Conservation (phyloP, 1,139 yeast genomes). For the Yamadazyma conglobata region DNA sequence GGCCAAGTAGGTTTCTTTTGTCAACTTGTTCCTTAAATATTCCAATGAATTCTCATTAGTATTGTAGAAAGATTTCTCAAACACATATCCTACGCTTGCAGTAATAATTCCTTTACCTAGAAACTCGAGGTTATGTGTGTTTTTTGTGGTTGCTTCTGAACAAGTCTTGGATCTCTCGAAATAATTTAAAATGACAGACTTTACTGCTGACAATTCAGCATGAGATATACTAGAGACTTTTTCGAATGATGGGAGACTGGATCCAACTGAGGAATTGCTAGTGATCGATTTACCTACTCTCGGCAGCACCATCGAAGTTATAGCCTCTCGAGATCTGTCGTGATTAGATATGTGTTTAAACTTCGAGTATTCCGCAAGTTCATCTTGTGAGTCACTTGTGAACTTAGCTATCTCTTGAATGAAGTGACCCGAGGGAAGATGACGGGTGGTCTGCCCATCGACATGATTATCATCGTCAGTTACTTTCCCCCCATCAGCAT, state of each 20-base stretch:
- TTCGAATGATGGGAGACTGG: conserved; percentile 10
- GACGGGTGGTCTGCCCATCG: conserved; percentile 10
- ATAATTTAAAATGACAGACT: conserved; percentile 29
- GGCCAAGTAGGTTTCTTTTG: conserved; percentile 41
- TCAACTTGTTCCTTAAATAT: conserved; percentile 53
- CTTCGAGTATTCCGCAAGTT: conserved; percentile 34
- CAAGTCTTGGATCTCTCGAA: conserved; percentile 69
- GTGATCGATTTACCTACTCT: conserved; percentile 14
- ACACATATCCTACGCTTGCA: conserved; percentile 55
- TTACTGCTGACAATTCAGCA: conserved; percentile 16
- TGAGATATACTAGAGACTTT: conserved; percentile 4
- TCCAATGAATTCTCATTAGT: conserved; percentile 43
- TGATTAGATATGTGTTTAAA: conserved; percentile 25
- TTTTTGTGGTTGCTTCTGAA: conserved; percentile 43
- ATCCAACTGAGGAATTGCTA: neutral
- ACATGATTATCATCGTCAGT: conserved; percentile 9
- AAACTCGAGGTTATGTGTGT: conserved; percentile 46
- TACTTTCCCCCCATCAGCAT: neutral
- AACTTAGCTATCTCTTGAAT: conserved; percentile 36
- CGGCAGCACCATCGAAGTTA: conserved; percentile 39
- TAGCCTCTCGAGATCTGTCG: conserved; percentile 38
- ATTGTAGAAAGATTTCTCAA: conserved; percentile 47
- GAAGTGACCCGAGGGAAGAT: conserved; percentile 16
- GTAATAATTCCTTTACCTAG: conserved; percentile 57
- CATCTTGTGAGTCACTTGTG: conserved; percentile 35